phyloP scores from a whole-genome alignment of 768 basidiomycete genomes.

The Lactarius hengduanensis region DNA sequence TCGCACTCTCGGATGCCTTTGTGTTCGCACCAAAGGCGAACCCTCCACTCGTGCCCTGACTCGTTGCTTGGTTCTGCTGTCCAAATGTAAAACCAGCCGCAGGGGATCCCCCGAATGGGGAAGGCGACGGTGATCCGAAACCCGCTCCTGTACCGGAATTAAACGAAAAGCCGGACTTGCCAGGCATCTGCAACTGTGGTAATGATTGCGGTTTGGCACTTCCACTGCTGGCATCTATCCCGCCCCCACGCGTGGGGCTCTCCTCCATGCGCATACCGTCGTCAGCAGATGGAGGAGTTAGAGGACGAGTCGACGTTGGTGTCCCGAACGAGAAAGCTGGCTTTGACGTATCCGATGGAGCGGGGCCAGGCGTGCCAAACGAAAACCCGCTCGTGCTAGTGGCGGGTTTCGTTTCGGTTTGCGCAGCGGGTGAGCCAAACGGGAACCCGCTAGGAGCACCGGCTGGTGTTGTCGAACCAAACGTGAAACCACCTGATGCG shows the following conservation, averaged over 20 bases:
- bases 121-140: constrained; percentile 20
- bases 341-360: constrained; percentile 25
- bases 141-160: constrained; percentile 8
- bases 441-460: constrained; percentile 15
- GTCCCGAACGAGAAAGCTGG: constrained; percentile 58
- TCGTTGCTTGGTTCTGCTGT: constrained; percentile 31
- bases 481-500: constrained; percentile 20
- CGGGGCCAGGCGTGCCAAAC: constrained; percentile 44
- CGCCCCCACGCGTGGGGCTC: constrained; percentile 56
- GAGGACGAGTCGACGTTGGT: constrained; percentile 45
- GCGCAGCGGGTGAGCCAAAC: constrained; percentile 31
- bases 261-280: constrained; percentile 80
- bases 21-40: constrained; percentile 50
- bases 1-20: constrained; percentile 31
- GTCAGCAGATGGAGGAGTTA: constrained; percentile 64
- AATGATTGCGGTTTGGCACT: constrained; percentile 25
- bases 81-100: constrained; percentile 44
- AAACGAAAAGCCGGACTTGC: constrained; percentile 25
- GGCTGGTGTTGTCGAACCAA: constrained; percentile 21
- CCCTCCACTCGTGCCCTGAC: constrained; percentile 35
- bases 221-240: constrained; percentile 44
- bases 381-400: constrained; percentile 37
- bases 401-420: constrained; percentile 15
- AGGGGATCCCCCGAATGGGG: constrained; percentile 25
- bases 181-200: constrained; percentile 24